These are phyloP conservation scores for Ceratobasidium sp. DNA, from an alignment of 1,284 basidiomycete species.

Conservation along the genomic window DNA sequence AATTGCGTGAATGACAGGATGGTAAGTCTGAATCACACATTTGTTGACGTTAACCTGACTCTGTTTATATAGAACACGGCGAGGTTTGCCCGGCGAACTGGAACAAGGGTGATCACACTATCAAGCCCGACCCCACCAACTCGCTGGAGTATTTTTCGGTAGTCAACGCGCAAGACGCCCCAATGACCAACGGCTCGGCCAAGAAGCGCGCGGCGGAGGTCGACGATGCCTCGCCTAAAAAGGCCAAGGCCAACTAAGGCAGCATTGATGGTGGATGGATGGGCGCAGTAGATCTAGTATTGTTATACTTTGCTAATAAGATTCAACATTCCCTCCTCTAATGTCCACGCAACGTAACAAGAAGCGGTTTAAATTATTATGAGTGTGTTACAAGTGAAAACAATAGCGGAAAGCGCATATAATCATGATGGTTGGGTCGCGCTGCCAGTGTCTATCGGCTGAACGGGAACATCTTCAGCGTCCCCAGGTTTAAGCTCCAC, in stretches of 20 bases:
- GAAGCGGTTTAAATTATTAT: neutral
- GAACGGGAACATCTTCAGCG: slow-evolving; percentile 75
- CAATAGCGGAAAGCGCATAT: neutral
- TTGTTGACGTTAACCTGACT: slow-evolving; percentile 3
- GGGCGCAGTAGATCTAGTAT: slow-evolving; percentile 12
- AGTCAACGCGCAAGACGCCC: slow-evolving; percentile 41
- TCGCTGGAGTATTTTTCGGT: slow-evolving; percentile 80
- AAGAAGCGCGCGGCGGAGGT: slow-evolving; percentile 42
- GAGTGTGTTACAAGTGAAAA: too few species aligned
- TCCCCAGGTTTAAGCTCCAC: slow-evolving; percentile 89
- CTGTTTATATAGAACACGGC: slow-evolving; percentile 72
- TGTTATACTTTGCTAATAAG: slow-evolving; percentile 4
- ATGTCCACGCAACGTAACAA: too few species aligned
- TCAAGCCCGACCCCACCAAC: slow-evolving; percentile 79
- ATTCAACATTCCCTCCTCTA: neutral
- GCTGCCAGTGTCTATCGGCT: slow-evolving; percentile 62
- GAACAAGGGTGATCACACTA: slow-evolving; percentile 80
- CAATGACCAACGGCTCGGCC: slow-evolving; percentile 39
- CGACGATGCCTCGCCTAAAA: slow-evolving; percentile 34
- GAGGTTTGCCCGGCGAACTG: slow-evolving; percentile 94
- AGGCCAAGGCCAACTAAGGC: slow-evolving; percentile 41
- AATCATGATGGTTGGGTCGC: neutral
- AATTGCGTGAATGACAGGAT: slow-evolving; percentile 30
- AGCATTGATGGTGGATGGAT: neutral
- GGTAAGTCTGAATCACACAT: slow-evolving; percentile 26